Conservation (phyloP, 768 basidiomycete species). For the Leccinum disarticulatum region DNA sequence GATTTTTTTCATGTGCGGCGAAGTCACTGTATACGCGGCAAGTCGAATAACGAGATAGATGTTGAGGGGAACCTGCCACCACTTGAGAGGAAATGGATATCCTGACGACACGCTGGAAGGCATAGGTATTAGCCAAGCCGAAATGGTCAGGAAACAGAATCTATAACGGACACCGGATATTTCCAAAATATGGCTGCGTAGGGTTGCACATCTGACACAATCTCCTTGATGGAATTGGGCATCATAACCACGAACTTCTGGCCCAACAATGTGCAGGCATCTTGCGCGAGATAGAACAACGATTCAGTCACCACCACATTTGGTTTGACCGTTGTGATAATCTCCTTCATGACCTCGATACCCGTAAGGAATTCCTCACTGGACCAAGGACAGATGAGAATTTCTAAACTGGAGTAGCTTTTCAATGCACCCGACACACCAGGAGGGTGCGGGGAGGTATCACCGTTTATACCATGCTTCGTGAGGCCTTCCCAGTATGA, state of each 20-base stretch:
- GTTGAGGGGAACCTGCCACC: too few species aligned
- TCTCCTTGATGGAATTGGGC: constrained; percentile 5
- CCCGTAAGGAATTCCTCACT: constrained; percentile 6
- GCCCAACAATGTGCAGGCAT: constrained; percentile 8
- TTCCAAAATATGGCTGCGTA: constrained; percentile 7
- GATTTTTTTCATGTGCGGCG: background rate
- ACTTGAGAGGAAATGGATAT: too few species aligned
- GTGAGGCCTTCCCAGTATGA: background rate
- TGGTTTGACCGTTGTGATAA: constrained; percentile 5
- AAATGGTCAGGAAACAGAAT: too few species aligned
- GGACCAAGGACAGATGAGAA: background rate
- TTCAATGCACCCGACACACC: constrained; percentile 3
- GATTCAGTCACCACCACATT: constrained; percentile 4
- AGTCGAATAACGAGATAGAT: too few species aligned
- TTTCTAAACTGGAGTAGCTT: background rate
- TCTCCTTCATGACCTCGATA: constrained; percentile 2
- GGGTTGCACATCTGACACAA: background rate
- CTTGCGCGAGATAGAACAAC: constrained; percentile 2
- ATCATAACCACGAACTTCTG: constrained; percentile 7
- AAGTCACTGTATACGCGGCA: too few species aligned
- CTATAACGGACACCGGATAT: too few species aligned
- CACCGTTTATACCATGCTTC: background rate
- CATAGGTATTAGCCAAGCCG: too few species aligned
- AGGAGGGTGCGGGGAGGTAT: background rate
- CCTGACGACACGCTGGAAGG: too few species aligned